phyloP scores from a whole-genome alignment of 345 rosid genomes.

The Salix udensis region DNA sequence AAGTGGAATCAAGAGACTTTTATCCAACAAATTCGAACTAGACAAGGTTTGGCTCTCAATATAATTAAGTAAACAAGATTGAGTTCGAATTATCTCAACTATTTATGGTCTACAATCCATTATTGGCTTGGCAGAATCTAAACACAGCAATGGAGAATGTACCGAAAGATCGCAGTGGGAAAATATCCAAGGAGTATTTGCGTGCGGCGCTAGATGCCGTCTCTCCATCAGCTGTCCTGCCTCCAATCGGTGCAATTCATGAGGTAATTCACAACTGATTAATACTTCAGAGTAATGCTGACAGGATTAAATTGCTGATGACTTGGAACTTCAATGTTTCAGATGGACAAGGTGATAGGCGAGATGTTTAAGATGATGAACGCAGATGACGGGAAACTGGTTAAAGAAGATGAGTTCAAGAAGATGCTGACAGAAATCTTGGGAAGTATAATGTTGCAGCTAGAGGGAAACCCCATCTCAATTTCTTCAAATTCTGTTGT shows the following conservation, averaged over 20 bases:
- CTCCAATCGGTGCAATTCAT: conserved; percentile 77
- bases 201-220: conserved; percentile 59
- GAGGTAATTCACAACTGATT: conserved; percentile 41
- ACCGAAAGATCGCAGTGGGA: conserved; percentile 67
- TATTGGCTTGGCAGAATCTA: conserved; percentile 40
- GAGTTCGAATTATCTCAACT: too few species aligned
- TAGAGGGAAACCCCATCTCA: conserved; percentile 66
- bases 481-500: conserved; percentile 80
- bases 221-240: conserved; percentile 74
- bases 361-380: conserved; percentile 56
- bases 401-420: conserved; percentile 87
- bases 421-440: conserved; percentile 60
- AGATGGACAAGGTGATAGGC: conserved; percentile 62
- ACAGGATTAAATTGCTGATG: not conserved
- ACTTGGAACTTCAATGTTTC: conserved; percentile 5
- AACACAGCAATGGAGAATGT: conserved; percentile 46
- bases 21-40: conserved; percentile 74
- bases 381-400: conserved; percentile 68
- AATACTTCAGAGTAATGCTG: not conserved
- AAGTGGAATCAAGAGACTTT: conserved; percentile 63
- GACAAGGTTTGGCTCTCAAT: conserved; percentile 53
- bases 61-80: not conserved
- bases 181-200: conserved; percentile 59
- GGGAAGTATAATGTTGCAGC: conserved; percentile 79
- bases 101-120: not conserved